These are phyloP conservation scores for Verbena officinalis DNA, from an alignment of 257 asterid species.

Conservation along the genomic window DNA sequence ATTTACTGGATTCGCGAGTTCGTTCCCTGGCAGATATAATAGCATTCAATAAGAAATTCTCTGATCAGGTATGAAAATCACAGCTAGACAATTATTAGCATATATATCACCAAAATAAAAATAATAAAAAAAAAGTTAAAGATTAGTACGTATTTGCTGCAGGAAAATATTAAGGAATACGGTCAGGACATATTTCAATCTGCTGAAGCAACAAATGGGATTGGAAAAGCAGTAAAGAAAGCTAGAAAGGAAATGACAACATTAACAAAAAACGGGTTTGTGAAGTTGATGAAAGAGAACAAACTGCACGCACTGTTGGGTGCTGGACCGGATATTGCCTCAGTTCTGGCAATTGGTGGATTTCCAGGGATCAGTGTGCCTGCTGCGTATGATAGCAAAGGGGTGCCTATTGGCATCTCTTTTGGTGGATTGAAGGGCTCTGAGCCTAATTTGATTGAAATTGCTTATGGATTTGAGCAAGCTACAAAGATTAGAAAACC, in stretches of 20 bases:
- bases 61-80: constrained; percentile 31
- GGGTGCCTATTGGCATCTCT: constrained; percentile 47
- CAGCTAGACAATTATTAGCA: too few species aligned
- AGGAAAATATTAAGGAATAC: constrained; percentile 40
- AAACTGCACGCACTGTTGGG: constrained; percentile 44
- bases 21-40: constrained; percentile 43
- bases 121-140: too few species aligned
- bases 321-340: neutral
- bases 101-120: too few species aligned
- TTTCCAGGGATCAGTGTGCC: constrained; percentile 55
- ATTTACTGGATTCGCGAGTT: constrained; percentile 40
- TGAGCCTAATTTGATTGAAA: constrained; percentile 55
- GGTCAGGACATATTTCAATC: constrained; percentile 39
- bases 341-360: constrained; percentile 45
- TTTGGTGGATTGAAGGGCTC: constrained; percentile 59
- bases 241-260: constrained; percentile 25
- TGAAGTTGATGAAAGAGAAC: constrained; percentile 38
- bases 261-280: constrained; percentile 30
- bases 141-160: neutral
- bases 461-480: constrained; percentile 62
- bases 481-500: constrained; percentile 58
- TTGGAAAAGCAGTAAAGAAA: constrained; percentile 30
- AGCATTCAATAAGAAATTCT: constrained; percentile 40
- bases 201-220: constrained; percentile 49
- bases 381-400: constrained; percentile 44